A percentile compares a stretch with the other conserved stretches of the same genome.
Conservation (phyloP, 106 monocot species). For the Allium cepa region DNA sequence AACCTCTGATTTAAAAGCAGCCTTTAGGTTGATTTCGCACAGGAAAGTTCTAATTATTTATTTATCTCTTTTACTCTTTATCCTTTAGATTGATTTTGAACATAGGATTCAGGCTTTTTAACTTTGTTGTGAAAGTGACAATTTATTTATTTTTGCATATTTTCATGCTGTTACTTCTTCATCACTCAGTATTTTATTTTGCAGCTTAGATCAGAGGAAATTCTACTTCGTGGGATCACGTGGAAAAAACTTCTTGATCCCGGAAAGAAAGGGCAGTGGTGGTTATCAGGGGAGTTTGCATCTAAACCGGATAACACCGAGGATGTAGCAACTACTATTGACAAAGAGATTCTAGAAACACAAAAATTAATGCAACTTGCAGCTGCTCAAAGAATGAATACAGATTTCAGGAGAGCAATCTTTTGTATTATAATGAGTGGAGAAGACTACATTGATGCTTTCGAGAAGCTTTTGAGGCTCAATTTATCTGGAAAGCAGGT, state of each 20-base stretch:
- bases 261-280: slow-evolving; percentile 97
- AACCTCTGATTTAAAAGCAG: too few relatives aligned
- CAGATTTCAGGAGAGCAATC: slow-evolving; percentile 78
- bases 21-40: too few relatives aligned
- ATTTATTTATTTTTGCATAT: too few relatives aligned
- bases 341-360: slow-evolving; percentile 51
- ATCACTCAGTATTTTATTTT: neutral
- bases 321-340: slow-evolving; percentile 50
- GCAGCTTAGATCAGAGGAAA: slow-evolving; percentile 71
- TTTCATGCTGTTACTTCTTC: too few relatives aligned
- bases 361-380: slow-evolving; percentile 84
- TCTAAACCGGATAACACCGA: slow-evolving; percentile 32
- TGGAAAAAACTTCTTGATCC: slow-evolving; percentile 90
- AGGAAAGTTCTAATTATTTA: too few relatives aligned
- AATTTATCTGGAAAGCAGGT: slow-evolving; percentile 94
- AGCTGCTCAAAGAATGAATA: slow-evolving; percentile 88
- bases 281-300: slow-evolving; percentile 61
- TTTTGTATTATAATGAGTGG: slow-evolving; percentile 94
- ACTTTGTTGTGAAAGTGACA: too few relatives aligned
- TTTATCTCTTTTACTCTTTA: too few relatives aligned
- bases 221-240: slow-evolving; percentile 67
- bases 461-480: slow-evolving; percentile 86
- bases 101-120: too few relatives aligned
- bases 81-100: too few relatives aligned
- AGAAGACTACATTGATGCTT: slow-evolving; percentile 93